These are phyloP conservation scores for Jaminaea rosea DNA, from an alignment of 1,284 basidiomycete genomes.

Conservation along the genomic window DNA sequence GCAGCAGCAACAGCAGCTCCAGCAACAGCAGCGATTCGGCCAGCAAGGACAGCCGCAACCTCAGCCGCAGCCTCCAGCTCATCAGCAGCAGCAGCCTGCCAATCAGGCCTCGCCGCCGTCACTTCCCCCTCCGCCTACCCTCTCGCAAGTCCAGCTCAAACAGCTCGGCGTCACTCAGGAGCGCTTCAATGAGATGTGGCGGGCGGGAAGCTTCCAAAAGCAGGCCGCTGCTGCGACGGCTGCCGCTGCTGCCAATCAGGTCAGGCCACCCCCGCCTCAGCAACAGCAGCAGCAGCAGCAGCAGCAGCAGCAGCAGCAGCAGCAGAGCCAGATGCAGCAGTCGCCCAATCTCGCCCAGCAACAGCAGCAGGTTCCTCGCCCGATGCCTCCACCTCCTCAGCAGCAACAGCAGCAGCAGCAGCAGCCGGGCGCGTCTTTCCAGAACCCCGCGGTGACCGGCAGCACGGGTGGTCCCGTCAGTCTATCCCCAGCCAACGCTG, in stretches of 20 bases:
- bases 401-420: constrained; percentile 3
- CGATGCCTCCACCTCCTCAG: background rate
- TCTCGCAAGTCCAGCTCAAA: constrained; percentile 5
- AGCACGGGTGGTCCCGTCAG: too few relatives aligned
- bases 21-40: background rate
- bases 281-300: constrained; percentile 5
- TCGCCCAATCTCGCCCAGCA: background rate
- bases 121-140: background rate
- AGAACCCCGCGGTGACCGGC: too few relatives aligned
- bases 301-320: constrained; percentile 5
- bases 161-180: constrained; percentile 5
- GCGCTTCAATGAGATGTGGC: background rate
- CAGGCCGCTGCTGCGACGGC: background rate
- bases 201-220: too few relatives aligned
- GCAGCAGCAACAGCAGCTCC: constrained; percentile 4
- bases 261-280: background rate
- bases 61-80: too few relatives aligned
- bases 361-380: background rate
- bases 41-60: constrained; percentile 6
- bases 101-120: background rate
- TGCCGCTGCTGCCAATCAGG: constrained; percentile 4
- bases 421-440: background rate
- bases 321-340: constrained; percentile 1
- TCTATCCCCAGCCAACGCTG: background rate
- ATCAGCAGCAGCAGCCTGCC: constrained; percentile 1